phyloP scores from a whole-genome alignment of 2,329 filamentous ascomycete genomes.

The Aspergillus phoenicis region DNA sequence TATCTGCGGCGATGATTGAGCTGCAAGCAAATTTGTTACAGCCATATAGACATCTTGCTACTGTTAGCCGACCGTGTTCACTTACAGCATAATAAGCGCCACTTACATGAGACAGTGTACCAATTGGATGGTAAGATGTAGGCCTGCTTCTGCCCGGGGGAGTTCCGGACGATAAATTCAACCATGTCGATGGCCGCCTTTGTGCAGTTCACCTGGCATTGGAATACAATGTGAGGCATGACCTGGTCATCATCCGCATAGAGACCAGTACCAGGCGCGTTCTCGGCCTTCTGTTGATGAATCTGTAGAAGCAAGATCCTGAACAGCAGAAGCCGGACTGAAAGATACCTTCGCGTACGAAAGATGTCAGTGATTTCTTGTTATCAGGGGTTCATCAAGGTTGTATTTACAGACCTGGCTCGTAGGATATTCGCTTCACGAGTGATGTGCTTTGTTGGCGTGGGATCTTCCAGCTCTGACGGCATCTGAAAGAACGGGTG shows the following conservation, averaged over 20 bases:
- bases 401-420: background rate
- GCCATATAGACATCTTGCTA: conserved; percentile 18
- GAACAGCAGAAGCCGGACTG: conserved; percentile 17
- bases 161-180: background rate
- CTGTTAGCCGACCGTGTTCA: too few relatives aligned
- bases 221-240: background rate
- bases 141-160: background rate
- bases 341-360: conserved; percentile 12
- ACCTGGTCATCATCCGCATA: conserved; percentile 1
- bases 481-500: conserved; percentile 4
- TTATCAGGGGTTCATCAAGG: background rate
- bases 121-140: background rate
- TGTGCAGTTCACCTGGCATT: background rate
- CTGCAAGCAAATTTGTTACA: conserved; percentile 16
- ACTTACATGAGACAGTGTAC: conserved; percentile 2
- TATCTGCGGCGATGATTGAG: conserved; percentile 10
- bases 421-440: conserved; percentile 1
- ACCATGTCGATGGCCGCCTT: conserved; percentile 1
- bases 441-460: conserved; percentile 1
- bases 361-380: background rate
- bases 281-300: background rate
- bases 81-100: too few relatives aligned
- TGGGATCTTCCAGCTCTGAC: background rate
- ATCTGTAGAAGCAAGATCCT: conserved; percentile 15
- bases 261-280: background rate